These are phyloP conservation scores for Pezicula neosporulosa DNA, from an alignment of 2,329 filamentous ascomycete species.

Conservation along the genomic window DNA sequence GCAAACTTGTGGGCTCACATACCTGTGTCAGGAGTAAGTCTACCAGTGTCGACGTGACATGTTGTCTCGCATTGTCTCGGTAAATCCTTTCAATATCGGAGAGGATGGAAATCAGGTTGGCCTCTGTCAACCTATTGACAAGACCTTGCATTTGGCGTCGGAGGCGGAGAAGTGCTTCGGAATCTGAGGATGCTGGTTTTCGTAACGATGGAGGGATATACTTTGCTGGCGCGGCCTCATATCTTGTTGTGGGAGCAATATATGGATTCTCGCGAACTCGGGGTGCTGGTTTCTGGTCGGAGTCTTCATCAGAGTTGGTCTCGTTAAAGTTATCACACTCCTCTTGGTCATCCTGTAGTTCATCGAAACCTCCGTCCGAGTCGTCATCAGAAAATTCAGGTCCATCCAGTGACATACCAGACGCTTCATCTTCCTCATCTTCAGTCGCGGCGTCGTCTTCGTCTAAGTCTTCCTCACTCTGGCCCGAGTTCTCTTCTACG, in stretches of 20 bases:
- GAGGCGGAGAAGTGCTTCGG: constrained; percentile 65
- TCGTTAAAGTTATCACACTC: constrained; percentile 35
- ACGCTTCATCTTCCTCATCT: constrained; percentile 21
- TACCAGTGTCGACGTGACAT: constrained; percentile 78
- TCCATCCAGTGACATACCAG: constrained; percentile 25
- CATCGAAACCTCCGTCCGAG: constrained; percentile 18
- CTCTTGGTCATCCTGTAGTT: constrained; percentile 30
- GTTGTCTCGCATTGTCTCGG: constrained; percentile 76
- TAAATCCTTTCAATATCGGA: constrained; percentile 82
- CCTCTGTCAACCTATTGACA: constrained; percentile 89
- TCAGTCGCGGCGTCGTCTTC: constrained; percentile 14
- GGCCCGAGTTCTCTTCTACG: too few relatives aligned
- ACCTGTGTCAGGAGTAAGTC: constrained; percentile 77
- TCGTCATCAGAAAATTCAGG: constrained; percentile 26
- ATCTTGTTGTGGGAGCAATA: constrained; percentile 60
- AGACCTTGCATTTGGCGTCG: constrained; percentile 81
- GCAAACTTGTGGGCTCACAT: constrained; percentile 71
- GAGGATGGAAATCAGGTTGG: constrained; percentile 82
- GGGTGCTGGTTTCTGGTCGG: constrained; percentile 29
- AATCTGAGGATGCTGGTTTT: constrained; percentile 57
- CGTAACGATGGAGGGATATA: constrained; percentile 88
- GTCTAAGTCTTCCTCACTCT: neutral
- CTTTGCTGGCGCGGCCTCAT: constrained; percentile 56
- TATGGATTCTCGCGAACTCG: constrained; percentile 81
- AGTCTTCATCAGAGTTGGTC: constrained; percentile 32